These are phyloP conservation scores for Phytopythium oedochilum DNA, from an alignment of 352 stramenopile species.

Conservation along the genomic window DNA sequence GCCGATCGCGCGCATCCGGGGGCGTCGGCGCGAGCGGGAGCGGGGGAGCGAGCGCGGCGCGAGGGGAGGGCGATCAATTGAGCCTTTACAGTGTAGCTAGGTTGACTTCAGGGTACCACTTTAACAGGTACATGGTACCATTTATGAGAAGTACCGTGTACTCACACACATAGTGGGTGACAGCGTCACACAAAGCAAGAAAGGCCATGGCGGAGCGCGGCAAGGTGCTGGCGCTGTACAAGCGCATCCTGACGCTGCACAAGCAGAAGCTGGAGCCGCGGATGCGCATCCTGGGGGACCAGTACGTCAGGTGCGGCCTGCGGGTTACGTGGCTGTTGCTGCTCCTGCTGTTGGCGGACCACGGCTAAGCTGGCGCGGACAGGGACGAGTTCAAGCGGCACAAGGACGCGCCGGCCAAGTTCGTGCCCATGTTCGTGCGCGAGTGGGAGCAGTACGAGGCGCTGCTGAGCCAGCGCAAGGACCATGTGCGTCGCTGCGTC, in stretches of 20 bases:
- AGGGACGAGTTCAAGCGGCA: conserved; percentile 84
- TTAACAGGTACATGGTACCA: no score
- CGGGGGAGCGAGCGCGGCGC: background rate
- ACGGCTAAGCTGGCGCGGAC: background rate
- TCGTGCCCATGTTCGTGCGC: conserved; percentile 66
- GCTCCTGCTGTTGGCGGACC: background rate
- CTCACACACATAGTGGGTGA: no score
- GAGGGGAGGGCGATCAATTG: background rate
- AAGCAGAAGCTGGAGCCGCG: conserved; percentile 63
- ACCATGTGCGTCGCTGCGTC: conserved; percentile 24
- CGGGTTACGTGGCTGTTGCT: no score
- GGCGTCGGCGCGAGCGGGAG: background rate
- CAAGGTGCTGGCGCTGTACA: conserved; percentile 68
- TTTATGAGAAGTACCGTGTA: no score
- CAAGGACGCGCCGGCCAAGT: conserved; percentile 71
- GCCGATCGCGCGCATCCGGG: conserved; percentile 38
- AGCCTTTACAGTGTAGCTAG: no score
- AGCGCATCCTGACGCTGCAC: conserved; percentile 76
- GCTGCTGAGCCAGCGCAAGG: conserved; percentile 42
- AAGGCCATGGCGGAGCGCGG: conserved; percentile 22
- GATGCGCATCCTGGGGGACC: conserved; percentile 80
- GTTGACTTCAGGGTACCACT: no score
- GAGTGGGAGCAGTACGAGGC: conserved; percentile 77
- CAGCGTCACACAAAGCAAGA: no score
- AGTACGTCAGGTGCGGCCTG: conserved; percentile 60